Conservation (phyloP, 1,284 basidiomycete species). For the Uromyces viciae-fabae region DNA sequence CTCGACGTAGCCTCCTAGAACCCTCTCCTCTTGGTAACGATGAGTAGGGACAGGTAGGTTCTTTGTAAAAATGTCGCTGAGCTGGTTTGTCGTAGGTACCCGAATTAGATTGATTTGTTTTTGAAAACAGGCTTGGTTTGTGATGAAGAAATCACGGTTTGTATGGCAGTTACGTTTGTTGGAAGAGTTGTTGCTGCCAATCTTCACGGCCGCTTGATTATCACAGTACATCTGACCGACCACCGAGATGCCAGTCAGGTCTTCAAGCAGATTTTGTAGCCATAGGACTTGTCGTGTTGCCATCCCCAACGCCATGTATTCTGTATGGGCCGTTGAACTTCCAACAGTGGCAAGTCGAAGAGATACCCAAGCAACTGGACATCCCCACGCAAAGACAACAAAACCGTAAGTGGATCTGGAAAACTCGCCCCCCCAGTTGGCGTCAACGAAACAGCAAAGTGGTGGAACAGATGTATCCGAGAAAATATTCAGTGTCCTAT, state of each 20-base stretch:
- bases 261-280: background rate
- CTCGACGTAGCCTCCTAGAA: too few species aligned
- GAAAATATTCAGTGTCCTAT: background rate
- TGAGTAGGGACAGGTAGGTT: too few species aligned
- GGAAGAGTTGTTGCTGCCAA: background rate
- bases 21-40: too few species aligned
- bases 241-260: background rate
- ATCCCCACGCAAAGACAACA: background rate
- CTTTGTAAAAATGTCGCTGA: background rate
- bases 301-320: conserved; percentile 25
- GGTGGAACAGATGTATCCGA: background rate
- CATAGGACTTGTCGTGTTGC: background rate
- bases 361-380: conserved; percentile 5
- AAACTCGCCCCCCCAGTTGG: conserved; percentile 6
- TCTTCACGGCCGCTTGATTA: background rate
- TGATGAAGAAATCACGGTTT: background rate
- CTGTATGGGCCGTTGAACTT: background rate
- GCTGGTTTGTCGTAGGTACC: background rate
- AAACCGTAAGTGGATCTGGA: background rate
- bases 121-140: background rate
- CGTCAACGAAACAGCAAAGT: background rate
- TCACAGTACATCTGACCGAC: background rate
- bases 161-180: conserved; percentile 6
- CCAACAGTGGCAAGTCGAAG: background rate
- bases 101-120: background rate